Conservation (phyloP, 129 eudicot species). For the Flaveria trinervia region DNA sequence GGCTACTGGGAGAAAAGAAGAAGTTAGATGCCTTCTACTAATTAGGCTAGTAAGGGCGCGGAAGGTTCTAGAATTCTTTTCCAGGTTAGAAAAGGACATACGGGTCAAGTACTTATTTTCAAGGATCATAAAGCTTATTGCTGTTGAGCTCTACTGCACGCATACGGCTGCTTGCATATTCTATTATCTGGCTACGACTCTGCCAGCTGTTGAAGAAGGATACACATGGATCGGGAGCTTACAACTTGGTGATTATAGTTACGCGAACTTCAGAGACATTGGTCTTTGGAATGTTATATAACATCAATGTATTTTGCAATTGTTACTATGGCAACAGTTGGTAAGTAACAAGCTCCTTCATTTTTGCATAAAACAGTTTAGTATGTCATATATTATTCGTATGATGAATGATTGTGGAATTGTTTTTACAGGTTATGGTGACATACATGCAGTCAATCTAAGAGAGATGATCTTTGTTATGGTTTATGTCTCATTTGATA, state of each 20-base stretch:
- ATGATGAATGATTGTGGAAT: conserved; percentile 19
- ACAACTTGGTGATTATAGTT: conserved; percentile 77
- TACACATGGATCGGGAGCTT: conserved; percentile 98
- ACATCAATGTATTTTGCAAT: conserved; percentile 87
- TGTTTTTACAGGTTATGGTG: conserved; percentile 79
- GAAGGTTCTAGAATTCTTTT: conserved; percentile 54
- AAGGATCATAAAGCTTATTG: conserved; percentile 75
- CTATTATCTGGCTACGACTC: conserved; percentile 83
- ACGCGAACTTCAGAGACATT: conserved; percentile 74
- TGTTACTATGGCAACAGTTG: conserved; percentile 95
- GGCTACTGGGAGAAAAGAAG: conserved; percentile 72
- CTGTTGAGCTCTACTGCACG: conserved; percentile 88
- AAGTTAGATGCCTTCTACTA: conserved; percentile 72
- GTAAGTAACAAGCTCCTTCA: conserved; percentile 40
- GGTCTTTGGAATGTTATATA: conserved; percentile 74
- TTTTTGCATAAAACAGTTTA: conserved; percentile 10
- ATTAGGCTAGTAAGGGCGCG: conserved; percentile 78
- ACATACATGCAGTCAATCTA: conserved; percentile 90
- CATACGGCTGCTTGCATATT: conserved; percentile 98
- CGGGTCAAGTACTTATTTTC: conserved; percentile 80
- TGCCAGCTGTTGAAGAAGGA: conserved; percentile 68
- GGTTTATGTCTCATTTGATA: conserved; percentile 90
- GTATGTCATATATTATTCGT: neutral
- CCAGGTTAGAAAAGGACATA: conserved; percentile 73
- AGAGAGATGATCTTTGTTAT: conserved; percentile 92